Evolutionary conservation across 345 rosid genomes (phyloP).

Genomic region (Cochlearia excelsa): DNA sequence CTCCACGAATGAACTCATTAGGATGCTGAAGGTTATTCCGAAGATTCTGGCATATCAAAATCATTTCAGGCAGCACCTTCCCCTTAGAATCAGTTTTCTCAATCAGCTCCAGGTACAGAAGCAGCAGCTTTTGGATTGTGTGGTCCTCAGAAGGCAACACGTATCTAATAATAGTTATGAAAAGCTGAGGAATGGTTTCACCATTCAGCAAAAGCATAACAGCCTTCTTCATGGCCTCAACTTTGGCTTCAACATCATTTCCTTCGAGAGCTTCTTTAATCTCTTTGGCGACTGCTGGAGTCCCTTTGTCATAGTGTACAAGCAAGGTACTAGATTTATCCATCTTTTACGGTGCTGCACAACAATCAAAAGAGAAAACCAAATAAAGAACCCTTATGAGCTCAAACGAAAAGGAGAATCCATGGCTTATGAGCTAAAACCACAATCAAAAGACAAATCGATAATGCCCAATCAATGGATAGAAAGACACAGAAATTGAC

Average conservation of each 20-base stretch:
- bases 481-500: slow-evolving; percentile 1
- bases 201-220: slow-evolving; percentile 88
- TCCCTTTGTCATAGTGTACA: slow-evolving; percentile 79
- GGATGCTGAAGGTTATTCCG: slow-evolving; percentile 97
- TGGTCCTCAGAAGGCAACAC: slow-evolving; percentile 93
- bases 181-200: slow-evolving; percentile 87
- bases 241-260: slow-evolving; percentile 56
- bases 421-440: slow-evolving; percentile 9
- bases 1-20: slow-evolving; percentile 91
- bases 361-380: background rate
- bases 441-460: background rate
- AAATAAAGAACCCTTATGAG: background rate
- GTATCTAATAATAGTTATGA: slow-evolving; percentile 89
- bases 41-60: slow-evolving; percentile 85
- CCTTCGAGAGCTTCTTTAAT: slow-evolving; percentile 97
- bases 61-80: slow-evolving; percentile 87
- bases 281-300: slow-evolving; percentile 80
- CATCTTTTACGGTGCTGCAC: slow-evolving; percentile 41
- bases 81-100: slow-evolving; percentile 83
- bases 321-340: slow-evolving; percentile 87
- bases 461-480: background rate
- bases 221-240: slow-evolving; percentile 87
- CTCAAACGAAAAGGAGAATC: slow-evolving; percentile 8
- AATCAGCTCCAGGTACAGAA: slow-evolving; percentile 80
- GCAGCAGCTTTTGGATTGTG: slow-evolving; percentile 83